These are phyloP conservation scores for Glebionis coronaria DNA, from an alignment of 129 eudicot genomes.

Conservation along the genomic window DNA sequence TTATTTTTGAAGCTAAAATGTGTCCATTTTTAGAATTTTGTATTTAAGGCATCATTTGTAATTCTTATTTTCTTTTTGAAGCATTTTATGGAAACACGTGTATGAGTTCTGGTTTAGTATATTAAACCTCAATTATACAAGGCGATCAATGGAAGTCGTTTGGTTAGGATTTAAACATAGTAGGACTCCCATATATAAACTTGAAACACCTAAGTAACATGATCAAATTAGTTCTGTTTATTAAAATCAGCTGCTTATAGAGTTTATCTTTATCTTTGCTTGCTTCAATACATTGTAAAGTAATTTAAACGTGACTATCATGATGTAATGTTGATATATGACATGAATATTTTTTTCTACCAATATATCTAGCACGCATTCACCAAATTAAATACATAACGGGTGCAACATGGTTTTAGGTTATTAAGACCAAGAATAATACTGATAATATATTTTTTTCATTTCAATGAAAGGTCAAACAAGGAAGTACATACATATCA, in stretches of 20 bases:
- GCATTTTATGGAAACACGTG: no score
- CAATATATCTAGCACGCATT: neutral
- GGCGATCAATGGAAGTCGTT: no score
- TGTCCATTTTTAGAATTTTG: no score
- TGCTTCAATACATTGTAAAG: neutral
- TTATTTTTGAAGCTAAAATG: no score
- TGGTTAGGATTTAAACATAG: no score
- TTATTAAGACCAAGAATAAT: constrained; percentile 13
- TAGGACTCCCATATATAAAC: no score
- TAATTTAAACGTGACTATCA: neutral
- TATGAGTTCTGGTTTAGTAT: no score
- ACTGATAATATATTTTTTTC: constrained; percentile 15
- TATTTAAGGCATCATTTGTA: no score
- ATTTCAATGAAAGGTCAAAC: constrained; percentile 61
- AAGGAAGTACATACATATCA: constrained; percentile 69
- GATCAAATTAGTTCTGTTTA: constrained; percentile 11
- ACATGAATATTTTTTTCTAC: neutral
- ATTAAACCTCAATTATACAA: no score
- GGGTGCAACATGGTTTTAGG: neutral
- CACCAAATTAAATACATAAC: neutral
- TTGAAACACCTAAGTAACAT: neutral
- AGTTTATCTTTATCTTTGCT: neutral
- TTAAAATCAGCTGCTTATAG: neutral
- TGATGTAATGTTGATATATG: constrained; percentile 12
- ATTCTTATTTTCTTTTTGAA: no score